These are phyloP conservation scores for Gaertneriomyces sp. DNA, from an alignment of 192 early-diverging fungal species.

Conservation along the genomic window DNA sequence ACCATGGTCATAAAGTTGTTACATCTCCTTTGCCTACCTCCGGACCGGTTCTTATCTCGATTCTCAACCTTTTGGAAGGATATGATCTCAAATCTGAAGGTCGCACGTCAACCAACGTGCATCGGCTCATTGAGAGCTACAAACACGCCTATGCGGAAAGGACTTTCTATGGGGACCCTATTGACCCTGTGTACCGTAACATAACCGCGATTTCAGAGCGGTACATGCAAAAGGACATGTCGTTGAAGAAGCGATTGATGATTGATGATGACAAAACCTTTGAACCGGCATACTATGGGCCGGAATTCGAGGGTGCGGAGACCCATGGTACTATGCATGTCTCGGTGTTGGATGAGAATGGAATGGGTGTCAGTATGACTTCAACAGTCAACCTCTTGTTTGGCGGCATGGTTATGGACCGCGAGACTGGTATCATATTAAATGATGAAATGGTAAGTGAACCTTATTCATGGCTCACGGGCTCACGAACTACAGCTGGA, in stretches of 20 bases:
- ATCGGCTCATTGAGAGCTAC: constrained; percentile 82
- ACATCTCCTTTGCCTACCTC: constrained; percentile 71
- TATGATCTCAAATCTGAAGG: constrained; percentile 63
- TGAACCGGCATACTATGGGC: constrained; percentile 71
- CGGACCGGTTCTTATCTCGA: constrained; percentile 75
- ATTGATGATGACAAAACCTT: constrained; percentile 72
- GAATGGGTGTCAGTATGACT: constrained; percentile 78
- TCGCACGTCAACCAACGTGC: constrained; percentile 61
- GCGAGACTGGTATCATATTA: constrained; percentile 79
- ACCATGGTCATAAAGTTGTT: constrained; percentile 73
- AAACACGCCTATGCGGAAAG: constrained; percentile 84
- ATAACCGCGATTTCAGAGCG: constrained; percentile 54
- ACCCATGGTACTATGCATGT: constrained; percentile 92
- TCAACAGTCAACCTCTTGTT: constrained; percentile 87
- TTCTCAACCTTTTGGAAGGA: constrained; percentile 85
- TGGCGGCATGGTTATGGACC: constrained; percentile 85
- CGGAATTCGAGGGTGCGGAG: constrained; percentile 68
- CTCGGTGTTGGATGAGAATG: constrained; percentile 69
- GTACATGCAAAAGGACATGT: constrained; percentile 69
- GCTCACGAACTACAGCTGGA: not conserved
- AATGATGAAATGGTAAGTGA: constrained; percentile 83
- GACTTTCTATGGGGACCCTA: constrained; percentile 76
- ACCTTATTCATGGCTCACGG: not conserved
- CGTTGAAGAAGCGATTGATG: constrained; percentile 59
- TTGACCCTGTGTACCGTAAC: constrained; percentile 48